These are phyloP conservation scores for Plasmodium sp. DNA, from an alignment of 169 alveolate species.

Conservation along the genomic window DNA sequence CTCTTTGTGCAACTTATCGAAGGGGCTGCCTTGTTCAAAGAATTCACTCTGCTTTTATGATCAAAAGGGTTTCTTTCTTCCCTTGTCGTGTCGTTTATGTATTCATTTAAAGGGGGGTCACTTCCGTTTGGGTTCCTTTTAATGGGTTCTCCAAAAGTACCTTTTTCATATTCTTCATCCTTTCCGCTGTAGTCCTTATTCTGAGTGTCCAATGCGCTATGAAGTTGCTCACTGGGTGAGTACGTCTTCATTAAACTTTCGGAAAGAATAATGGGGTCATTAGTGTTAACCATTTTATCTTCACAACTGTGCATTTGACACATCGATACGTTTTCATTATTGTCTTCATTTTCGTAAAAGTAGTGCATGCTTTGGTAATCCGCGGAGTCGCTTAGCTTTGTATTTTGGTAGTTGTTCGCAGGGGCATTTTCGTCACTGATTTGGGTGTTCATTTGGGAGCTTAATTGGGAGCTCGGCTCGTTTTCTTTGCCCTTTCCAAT, in stretches of 20 bases:
- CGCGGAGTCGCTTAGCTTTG: background rate
- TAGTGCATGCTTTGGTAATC: background rate
- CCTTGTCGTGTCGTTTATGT: constrained; percentile 1
- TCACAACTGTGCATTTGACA: background rate
- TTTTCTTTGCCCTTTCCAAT: background rate
- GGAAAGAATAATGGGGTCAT: background rate
- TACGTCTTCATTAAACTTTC: background rate
- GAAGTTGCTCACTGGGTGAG: background rate
- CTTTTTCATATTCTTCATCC: background rate
- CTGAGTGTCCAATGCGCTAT: background rate
- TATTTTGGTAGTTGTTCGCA: background rate
- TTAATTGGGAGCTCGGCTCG: background rate
- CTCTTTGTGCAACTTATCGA: background rate
- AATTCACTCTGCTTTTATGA: background rate
- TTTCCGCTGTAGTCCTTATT: background rate
- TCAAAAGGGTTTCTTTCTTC: background rate
- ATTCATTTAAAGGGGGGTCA: background rate
- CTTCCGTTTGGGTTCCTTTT: background rate
- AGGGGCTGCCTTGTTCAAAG: background rate
- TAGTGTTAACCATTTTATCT: background rate
- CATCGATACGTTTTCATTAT: background rate
- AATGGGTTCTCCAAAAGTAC: background rate
- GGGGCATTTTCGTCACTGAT: background rate
- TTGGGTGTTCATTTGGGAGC: background rate
- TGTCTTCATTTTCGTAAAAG: constrained; percentile 2